Conservation (phyloP, 768 basidiomycete species). For the Cyclocybe cylindracea region DNA sequence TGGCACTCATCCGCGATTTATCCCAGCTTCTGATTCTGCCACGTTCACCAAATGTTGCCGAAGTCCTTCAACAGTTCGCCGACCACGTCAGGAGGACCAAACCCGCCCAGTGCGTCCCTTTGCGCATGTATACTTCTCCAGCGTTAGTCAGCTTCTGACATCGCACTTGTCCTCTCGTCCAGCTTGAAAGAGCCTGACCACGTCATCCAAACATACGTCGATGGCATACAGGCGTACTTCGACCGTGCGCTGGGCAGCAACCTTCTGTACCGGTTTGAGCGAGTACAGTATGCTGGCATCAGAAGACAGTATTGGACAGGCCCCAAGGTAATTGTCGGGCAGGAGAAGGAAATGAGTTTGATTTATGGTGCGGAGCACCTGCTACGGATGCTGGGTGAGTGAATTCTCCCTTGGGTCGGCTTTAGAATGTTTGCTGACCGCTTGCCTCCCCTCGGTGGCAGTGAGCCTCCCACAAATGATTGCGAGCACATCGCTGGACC, state of each 20-base stretch:
- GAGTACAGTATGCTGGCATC: slow-evolving; percentile 87
- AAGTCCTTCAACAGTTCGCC: slow-evolving; percentile 79
- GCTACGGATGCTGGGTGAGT: slow-evolving; percentile 85
- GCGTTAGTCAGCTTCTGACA: neutral
- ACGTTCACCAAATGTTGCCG: slow-evolving; percentile 73
- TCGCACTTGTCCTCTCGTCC: neutral
- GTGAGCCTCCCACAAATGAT: slow-evolving; percentile 94
- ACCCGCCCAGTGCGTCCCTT: slow-evolving; percentile 44
- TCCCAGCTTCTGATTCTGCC: slow-evolving; percentile 84
- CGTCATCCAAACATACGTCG: slow-evolving; percentile 77
- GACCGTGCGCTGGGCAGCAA: slow-evolving; percentile 89
- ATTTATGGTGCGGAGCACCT: slow-evolving; percentile 96
- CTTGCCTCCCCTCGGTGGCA: slow-evolving; percentile 25
- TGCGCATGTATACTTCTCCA: neutral
- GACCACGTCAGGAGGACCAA: slow-evolving; percentile 54
- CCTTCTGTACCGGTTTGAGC: slow-evolving; percentile 92
- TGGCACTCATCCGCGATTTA: neutral
- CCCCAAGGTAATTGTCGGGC: slow-evolving; percentile 59
- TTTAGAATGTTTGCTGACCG: too few species aligned
- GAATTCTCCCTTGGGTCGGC: neutral
- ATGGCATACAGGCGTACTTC: slow-evolving; percentile 89
- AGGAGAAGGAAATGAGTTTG: slow-evolving; percentile 82
- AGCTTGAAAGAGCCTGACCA: slow-evolving; percentile 72
- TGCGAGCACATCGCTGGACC: slow-evolving; percentile 85
- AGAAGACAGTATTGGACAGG: slow-evolving; percentile 75